A percentile compares a stretch with the other conserved stretches of the same genome.
Evolutionary conservation across 495 filamentous ascomycete genomes (phyloP).

Genomic region (Filosporella fistucella): DNA sequence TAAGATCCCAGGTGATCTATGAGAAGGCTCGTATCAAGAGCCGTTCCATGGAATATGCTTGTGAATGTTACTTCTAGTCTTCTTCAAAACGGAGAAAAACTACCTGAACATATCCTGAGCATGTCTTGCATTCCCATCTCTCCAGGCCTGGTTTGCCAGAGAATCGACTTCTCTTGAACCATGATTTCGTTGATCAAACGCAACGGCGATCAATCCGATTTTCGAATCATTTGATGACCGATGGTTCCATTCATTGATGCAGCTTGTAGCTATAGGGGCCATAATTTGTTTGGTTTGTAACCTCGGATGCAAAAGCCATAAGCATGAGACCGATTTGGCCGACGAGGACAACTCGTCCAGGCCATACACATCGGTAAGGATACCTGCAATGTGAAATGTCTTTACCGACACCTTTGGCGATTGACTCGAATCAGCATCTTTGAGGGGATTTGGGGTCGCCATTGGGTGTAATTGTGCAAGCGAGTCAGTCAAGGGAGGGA

Average conservation of each 20-base stretch:
- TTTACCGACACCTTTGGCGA: slow-evolving; percentile 49
- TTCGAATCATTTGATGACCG: slow-evolving; percentile 22
- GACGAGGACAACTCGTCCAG: slow-evolving; percentile 60
- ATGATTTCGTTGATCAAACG: slow-evolving; percentile 91
- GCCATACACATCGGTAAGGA: slow-evolving; percentile 74
- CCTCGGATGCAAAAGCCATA: slow-evolving; percentile 87
- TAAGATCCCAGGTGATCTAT: slow-evolving; percentile 75
- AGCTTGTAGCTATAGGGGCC: slow-evolving; percentile 49
- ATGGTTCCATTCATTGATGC: slow-evolving; percentile 56
- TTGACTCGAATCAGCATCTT: slow-evolving; percentile 4
- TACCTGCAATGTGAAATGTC: slow-evolving; percentile 66
- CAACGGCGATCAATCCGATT: slow-evolving; percentile 66
- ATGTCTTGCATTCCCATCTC: slow-evolving; percentile 73
- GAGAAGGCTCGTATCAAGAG: slow-evolving; percentile 63
- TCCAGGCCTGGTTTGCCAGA: slow-evolving; percentile 69
- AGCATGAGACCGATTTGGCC: slow-evolving; percentile 52
- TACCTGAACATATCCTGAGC: slow-evolving; percentile 77
- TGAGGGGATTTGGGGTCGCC: slow-evolving; percentile 20
- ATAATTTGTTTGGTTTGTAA: slow-evolving; percentile 65
- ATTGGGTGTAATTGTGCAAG: slow-evolving; percentile 13
- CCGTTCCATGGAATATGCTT: slow-evolving; percentile 53
- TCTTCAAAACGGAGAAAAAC: slow-evolving; percentile 29
- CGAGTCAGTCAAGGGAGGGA: too few species aligned
- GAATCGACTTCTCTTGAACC: slow-evolving; percentile 59
- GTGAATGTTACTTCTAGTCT: too few species aligned